These are phyloP conservation scores for Vanrija sp. DNA, from an alignment of 1,284 basidiomycete genomes.

Conservation along the genomic window DNA sequence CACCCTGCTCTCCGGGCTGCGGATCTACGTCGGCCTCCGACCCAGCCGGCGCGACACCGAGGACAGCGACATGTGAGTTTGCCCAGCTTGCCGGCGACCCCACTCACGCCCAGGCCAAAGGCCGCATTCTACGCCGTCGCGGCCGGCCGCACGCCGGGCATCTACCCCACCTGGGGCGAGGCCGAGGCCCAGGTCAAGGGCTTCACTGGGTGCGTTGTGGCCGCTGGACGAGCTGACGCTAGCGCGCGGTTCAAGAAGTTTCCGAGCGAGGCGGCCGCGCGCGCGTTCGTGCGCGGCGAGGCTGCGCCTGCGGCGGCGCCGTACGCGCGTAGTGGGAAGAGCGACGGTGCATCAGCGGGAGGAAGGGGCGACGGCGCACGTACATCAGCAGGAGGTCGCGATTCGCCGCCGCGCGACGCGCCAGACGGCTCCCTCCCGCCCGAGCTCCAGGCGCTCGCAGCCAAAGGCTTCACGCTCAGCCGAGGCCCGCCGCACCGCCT, in stretches of 20 bases:
- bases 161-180: conserved; percentile 45
- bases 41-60: no score
- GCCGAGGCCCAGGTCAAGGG: conserved; percentile 43
- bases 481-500: conserved; percentile 23
- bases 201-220: conserved; percentile 28
- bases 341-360: no score
- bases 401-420: conserved; percentile 1
- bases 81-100: no score
- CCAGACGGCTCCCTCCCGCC: conserved; percentile 10
- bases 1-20: neutral
- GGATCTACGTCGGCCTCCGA: neutral
- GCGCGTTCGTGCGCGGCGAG: no score
- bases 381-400: neutral
- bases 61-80: no score
- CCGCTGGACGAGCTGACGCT: neutral
- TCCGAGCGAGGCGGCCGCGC: conserved; percentile 3
- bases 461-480: conserved; percentile 32
- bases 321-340: neutral
- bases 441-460: conserved; percentile 13
- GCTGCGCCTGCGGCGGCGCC: neutral
- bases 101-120: conserved; percentile 43
- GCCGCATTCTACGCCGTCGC: conserved; percentile 43
- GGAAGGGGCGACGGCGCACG: no score
- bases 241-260: conserved; percentile 49
- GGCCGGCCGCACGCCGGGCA: conserved; percentile 33